Conservation (phyloP, 257 asterid species). For the Forsythia suspensa region DNA sequence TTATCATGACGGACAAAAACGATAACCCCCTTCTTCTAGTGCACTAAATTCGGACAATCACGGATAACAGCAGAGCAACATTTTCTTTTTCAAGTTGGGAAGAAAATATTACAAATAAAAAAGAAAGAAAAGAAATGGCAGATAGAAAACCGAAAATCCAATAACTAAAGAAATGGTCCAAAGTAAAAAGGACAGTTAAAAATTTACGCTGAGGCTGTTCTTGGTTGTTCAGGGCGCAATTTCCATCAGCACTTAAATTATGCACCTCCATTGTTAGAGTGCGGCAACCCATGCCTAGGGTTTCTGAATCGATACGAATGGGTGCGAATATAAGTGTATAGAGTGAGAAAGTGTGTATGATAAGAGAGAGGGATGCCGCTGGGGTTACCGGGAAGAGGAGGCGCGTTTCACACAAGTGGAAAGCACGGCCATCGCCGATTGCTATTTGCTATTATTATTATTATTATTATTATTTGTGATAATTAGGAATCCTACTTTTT, state of each 20-base stretch:
- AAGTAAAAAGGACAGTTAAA: neutral
- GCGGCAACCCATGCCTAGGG: conserved; percentile 21
- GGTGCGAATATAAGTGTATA: neutral
- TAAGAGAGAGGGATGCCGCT: neutral
- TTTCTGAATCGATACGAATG: neutral
- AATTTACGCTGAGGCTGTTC: conserved; percentile 17
- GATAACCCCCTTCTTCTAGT: neutral
- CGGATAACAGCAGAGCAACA: neutral
- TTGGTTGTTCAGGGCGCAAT: neutral
- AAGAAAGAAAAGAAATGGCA: neutral
- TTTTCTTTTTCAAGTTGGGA: neutral
- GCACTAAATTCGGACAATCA: neutral
- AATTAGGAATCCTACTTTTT: no score
- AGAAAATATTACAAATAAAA: neutral
- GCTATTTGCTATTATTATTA: no score
- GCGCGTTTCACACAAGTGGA: neutral
- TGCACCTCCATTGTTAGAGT: conserved; percentile 25
- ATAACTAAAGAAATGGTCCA: neutral
- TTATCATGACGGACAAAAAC: neutral
- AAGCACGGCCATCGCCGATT: neutral
- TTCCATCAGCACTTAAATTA: conserved; percentile 21
- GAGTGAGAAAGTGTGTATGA: neutral
- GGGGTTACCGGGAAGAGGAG: neutral
- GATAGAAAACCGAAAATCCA: neutral
- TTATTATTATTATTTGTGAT: no score